Conservation (phyloP, 83 land plant genomes). For the Isoetes engelmannii region DNA sequence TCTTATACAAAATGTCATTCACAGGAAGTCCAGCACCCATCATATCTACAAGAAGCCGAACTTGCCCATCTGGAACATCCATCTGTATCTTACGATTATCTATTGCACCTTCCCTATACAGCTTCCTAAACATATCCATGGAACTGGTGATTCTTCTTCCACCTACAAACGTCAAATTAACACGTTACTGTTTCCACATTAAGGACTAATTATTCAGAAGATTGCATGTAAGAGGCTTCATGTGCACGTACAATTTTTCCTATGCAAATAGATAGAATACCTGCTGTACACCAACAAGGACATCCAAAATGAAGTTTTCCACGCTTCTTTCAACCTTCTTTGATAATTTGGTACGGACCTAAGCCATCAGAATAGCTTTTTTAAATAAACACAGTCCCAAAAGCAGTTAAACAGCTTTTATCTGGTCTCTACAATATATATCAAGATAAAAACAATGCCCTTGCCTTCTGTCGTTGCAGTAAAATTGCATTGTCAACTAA, state of each 20-base stretch:
- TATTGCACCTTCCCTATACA: slow-evolving; percentile 28
- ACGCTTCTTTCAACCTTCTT: slow-evolving; percentile 33
- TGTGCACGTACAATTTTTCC: too few relatives aligned
- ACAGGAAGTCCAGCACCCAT: slow-evolving; percentile 25
- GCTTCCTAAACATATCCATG: slow-evolving; percentile 18
- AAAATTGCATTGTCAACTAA: slow-evolving; percentile 39
- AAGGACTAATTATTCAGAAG: too few relatives aligned
- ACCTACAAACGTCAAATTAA: slow-evolving; percentile 7
- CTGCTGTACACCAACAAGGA: slow-evolving; percentile 19
- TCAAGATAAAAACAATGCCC: too few relatives aligned
- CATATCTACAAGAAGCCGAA: slow-evolving; percentile 26
- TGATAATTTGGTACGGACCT: slow-evolving; percentile 27
- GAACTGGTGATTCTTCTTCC: slow-evolving; percentile 7
- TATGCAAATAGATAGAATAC: too few relatives aligned
- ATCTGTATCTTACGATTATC: slow-evolving; percentile 33
- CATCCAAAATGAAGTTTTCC: slow-evolving; percentile 25
- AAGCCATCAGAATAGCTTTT: too few relatives aligned
- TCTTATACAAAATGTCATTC: slow-evolving; percentile 27
- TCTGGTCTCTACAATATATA: too few relatives aligned
- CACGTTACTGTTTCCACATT: too few relatives aligned
- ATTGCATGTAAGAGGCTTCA: too few relatives aligned
- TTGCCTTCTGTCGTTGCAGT: slow-evolving; percentile 35
- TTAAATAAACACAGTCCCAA: too few relatives aligned
- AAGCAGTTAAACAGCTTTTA: too few relatives aligned
- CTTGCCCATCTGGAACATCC: slow-evolving; percentile 30